Conservation (phyloP, 1,139 yeast species). For the Eremothecium cymbalariae region DNA sequence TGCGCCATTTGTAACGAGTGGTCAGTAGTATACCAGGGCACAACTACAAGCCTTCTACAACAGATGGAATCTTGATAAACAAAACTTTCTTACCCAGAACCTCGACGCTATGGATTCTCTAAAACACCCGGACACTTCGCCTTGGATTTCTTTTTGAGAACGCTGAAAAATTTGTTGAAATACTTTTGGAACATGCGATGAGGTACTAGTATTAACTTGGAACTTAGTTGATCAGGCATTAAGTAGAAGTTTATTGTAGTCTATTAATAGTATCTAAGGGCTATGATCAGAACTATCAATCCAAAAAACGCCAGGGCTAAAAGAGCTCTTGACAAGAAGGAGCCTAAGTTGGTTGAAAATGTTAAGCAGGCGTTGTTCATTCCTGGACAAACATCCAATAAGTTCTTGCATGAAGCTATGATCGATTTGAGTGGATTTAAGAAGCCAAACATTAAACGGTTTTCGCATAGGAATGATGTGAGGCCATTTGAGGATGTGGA, state of each 20-base stretch:
- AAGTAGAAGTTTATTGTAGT: not conserved
- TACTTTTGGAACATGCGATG: conserved; percentile 6
- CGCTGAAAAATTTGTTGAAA: conserved; percentile 1
- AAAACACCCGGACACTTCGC: conserved; percentile 2
- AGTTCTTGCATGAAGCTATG: conserved; percentile 79
- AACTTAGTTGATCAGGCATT: not conserved
- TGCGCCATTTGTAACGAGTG: too few species aligned
- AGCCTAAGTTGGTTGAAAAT: conserved; percentile 83
- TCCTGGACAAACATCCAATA: conserved; percentile 79
- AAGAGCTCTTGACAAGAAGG: conserved; percentile 84
- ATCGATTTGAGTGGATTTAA: conserved; percentile 84
- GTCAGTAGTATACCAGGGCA: too few species aligned
- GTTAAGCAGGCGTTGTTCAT: conserved; percentile 84
- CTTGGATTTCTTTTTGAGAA: conserved; percentile 1
- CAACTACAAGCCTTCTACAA: too few species aligned
- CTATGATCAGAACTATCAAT: conserved; percentile 31
- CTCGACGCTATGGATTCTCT: not conserved
- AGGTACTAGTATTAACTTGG: not conserved
- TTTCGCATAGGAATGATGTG: conserved; percentile 78
- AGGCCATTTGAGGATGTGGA: conserved; percentile 91
- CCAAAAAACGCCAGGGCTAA: conserved; percentile 96
- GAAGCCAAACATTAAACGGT: conserved; percentile 85
- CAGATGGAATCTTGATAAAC: too few species aligned
- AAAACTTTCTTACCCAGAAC: too few species aligned
- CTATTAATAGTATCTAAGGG: conserved; percentile 4